Conservation (phyloP, 116 monocot species). For the Dioscorea cayenensis region DNA sequence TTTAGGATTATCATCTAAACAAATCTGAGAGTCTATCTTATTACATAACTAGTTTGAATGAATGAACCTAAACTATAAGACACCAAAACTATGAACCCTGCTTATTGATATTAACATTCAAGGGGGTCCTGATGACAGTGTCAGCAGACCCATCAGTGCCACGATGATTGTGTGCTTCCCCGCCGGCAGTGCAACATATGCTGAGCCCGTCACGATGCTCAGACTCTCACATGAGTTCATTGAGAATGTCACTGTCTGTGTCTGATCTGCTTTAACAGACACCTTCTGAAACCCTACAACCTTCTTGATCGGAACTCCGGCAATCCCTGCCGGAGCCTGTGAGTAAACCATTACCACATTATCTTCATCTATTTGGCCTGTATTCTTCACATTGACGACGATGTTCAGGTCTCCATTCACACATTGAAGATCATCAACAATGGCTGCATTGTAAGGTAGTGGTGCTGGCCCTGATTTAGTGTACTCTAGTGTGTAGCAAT, state of each 20-base stretch:
- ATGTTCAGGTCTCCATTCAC: constrained; percentile 4
- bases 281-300: constrained; percentile 16
- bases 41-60: no score
- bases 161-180: constrained; percentile 12
- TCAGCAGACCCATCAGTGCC: neutral
- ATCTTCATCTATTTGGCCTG: constrained; percentile 4
- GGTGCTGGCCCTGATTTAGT: neutral
- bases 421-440: constrained; percentile 8
- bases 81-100: neutral
- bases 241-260: constrained; percentile 5
- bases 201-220: constrained; percentile 22
- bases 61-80: no score
- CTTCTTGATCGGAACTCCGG: constrained; percentile 18
- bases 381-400: constrained; percentile 10
- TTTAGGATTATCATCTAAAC: no score
- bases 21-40: no score
- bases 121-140: neutral
- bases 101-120: neutral
- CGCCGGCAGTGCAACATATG: constrained; percentile 20
- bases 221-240: constrained; percentile 18
- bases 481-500: constrained; percentile 14
- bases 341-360: constrained; percentile 25
- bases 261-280: constrained; percentile 12
- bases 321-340: constrained; percentile 4
- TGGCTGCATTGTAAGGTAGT: neutral